Evolutionary conservation across 192 early-diverging fungal species (phyloP).

Genomic region (Entomortierella parvispora): DNA sequence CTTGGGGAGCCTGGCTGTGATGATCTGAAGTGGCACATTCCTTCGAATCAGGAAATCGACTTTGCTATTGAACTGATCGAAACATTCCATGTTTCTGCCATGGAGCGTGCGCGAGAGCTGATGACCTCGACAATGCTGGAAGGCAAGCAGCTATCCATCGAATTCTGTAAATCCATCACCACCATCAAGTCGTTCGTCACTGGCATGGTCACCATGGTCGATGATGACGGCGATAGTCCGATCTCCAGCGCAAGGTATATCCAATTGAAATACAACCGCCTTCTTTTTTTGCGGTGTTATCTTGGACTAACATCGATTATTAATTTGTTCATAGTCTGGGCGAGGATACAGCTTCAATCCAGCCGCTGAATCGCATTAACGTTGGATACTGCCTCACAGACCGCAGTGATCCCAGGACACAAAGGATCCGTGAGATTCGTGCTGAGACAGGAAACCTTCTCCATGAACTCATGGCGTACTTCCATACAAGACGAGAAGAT

Average conservation of each 20-base stretch:
- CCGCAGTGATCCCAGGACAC: conserved; percentile 56
- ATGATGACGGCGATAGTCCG: conserved; percentile 62
- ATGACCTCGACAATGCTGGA: conserved; percentile 49
- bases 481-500: conserved; percentile 68
- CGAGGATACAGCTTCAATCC: conserved; percentile 51
- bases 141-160: conserved; percentile 56
- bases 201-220: conserved; percentile 62
- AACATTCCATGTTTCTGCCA: conserved; percentile 56
- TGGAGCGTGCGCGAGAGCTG: conserved; percentile 52
- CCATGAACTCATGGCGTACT: conserved; percentile 60
- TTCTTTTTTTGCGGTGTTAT: neutral
- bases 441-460: conserved; percentile 62
- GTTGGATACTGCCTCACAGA: conserved; percentile 80
- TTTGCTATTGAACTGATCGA: conserved; percentile 75
- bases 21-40: conserved; percentile 81
- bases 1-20: conserved; percentile 62
- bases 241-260: conserved; percentile 43
- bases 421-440: conserved; percentile 61
- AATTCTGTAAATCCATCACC: conserved; percentile 61
- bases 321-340: conserved; percentile 22
- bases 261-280: neutral
- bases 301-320: neutral
- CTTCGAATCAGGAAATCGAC: conserved; percentile 70
- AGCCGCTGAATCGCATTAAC: conserved; percentile 52
- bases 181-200: conserved; percentile 63